Percentiles rank a stretch among this genome's conserved stretches.
phyloP scores from a whole-genome alignment of 108 stramenopile species.

The Pseudonitzschia multiseries region DNA sequence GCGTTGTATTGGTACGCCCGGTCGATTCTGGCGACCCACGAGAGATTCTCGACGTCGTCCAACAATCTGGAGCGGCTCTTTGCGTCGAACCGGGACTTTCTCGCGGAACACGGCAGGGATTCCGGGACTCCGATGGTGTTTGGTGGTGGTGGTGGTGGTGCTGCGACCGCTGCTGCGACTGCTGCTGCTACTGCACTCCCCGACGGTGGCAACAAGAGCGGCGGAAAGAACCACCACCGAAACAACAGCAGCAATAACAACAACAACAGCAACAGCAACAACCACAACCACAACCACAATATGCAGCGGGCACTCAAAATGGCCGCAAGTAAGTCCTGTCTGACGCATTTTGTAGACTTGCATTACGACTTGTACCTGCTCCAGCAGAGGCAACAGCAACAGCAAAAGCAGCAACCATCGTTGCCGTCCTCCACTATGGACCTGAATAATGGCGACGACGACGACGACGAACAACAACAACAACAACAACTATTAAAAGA shows the following conservation, averaged over 20 bases:
- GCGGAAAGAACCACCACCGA: not conserved
- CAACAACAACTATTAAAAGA: too few relatives aligned
- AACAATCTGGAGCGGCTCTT: constrained; percentile 66
- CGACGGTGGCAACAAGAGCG: not conserved
- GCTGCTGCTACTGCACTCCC: not conserved
- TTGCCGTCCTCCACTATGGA: too few relatives aligned
- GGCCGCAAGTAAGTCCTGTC: constrained; percentile 43
- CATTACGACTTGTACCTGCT: constrained; percentile 51
- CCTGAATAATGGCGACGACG: not conserved
- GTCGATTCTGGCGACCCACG: constrained; percentile 53
- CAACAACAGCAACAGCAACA: constrained; percentile 10
- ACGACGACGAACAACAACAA: not conserved
- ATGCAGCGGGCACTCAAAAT: constrained; percentile 40
- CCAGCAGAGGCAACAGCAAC: not conserved
- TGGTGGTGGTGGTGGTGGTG: too few relatives aligned
- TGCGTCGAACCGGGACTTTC: constrained; percentile 52
- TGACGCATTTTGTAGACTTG: constrained; percentile 71
- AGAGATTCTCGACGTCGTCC: constrained; percentile 62
- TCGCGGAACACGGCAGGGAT: constrained; percentile 41
- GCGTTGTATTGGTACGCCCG: constrained; percentile 79
- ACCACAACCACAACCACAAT: constrained; percentile 25
- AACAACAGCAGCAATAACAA: constrained; percentile 6
- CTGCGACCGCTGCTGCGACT: too few relatives aligned
- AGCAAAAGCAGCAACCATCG: too few relatives aligned
- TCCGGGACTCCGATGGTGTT: constrained; percentile 18